Percentiles rank a stretch among this genome's conserved stretches.
Conservation (phyloP, 441 rosid species). For the Aquilaria agallochum region DNA sequence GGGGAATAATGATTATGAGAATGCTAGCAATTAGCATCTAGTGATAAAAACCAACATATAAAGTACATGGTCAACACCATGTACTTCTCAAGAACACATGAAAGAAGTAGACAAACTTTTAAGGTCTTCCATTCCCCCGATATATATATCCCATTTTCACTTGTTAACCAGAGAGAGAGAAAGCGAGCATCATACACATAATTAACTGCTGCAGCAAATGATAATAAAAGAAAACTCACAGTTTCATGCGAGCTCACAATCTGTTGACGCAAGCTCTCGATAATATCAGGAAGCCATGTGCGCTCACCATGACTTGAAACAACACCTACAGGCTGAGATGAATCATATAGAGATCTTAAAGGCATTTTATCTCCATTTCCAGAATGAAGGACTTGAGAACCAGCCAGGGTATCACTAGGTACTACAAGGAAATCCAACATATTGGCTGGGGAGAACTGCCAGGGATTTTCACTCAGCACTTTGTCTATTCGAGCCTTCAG, state of each 20-base stretch:
- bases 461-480: slow-evolving; percentile 56
- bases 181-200: too few relatives aligned
- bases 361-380: slow-evolving; percentile 14
- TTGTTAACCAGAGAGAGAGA: not conserved
- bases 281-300: slow-evolving; percentile 31
- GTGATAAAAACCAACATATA: too few relatives aligned
- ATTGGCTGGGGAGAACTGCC: slow-evolving; percentile 45
- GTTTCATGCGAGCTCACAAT: slow-evolving; percentile 26
- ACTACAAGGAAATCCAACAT: slow-evolving; percentile 32
- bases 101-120: too few relatives aligned
- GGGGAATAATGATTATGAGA: too few relatives aligned
- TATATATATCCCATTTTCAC: not conserved
- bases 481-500: slow-evolving; percentile 57
- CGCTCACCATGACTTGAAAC: slow-evolving; percentile 38
- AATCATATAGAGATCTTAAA: slow-evolving; percentile 21
- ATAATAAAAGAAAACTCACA: slow-evolving; percentile 25
- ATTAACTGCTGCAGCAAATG: not conserved
- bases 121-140: too few relatives aligned
- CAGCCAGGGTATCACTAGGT: slow-evolving; percentile 34
- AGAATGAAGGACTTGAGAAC: slow-evolving; percentile 34
- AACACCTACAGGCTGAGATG: slow-evolving; percentile 34
- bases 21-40: too few relatives aligned
- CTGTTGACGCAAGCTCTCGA: slow-evolving; percentile 24
- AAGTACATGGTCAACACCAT: too few relatives aligned
- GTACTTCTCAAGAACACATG: too few relatives aligned